These are phyloP conservation scores for Didymella glomerata DNA, from an alignment of 2,329 filamentous ascomycete genomes.

Conservation along the genomic window DNA sequence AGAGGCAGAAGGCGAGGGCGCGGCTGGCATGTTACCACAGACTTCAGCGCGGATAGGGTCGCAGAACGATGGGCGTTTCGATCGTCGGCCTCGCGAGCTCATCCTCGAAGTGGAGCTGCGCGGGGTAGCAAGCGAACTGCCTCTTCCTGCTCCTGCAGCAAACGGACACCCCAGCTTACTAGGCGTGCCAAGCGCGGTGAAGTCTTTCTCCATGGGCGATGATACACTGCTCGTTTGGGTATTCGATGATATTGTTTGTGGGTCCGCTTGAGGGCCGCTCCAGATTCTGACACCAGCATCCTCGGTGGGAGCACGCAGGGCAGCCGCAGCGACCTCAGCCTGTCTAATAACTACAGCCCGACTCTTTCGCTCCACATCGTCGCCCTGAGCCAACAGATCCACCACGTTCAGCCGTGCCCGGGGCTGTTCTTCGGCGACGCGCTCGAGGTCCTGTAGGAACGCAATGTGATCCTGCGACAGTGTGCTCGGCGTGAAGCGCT, in stretches of 20 bases:
- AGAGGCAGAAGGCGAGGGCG: conserved; percentile 58
- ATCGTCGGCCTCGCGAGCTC: conserved; percentile 48
- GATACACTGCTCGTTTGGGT: conserved; percentile 49
- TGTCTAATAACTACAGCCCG: conserved; percentile 47
- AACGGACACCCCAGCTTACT: conserved; percentile 86
- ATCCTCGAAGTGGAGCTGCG: conserved; percentile 52
- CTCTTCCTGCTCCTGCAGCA: conserved; percentile 59
- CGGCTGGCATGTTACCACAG: conserved; percentile 50
- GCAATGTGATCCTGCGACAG: conserved; percentile 51
- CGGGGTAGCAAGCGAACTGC: conserved; percentile 54
- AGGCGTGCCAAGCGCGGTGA: conserved; percentile 84
- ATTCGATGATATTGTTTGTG: conserved; percentile 31
- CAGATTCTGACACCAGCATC: conserved; percentile 51
- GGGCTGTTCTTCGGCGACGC: conserved; percentile 41
- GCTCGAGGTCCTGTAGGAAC: conserved; percentile 53
- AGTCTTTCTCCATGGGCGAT: conserved; percentile 78
- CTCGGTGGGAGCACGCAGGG: conserved; percentile 34
- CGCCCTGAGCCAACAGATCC: conserved; percentile 46
- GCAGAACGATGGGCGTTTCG: conserved; percentile 53
- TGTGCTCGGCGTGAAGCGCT: conserved; percentile 51
- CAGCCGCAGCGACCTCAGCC: conserved; percentile 44
- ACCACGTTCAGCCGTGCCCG: conserved; percentile 43
- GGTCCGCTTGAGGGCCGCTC: conserved; percentile 51
- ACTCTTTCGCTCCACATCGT: conserved; percentile 46
- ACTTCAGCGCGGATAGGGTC: conserved; percentile 55